Conservation (phyloP, 164 flowering plant genomes). For the Paratinospora sagittata region DNA sequence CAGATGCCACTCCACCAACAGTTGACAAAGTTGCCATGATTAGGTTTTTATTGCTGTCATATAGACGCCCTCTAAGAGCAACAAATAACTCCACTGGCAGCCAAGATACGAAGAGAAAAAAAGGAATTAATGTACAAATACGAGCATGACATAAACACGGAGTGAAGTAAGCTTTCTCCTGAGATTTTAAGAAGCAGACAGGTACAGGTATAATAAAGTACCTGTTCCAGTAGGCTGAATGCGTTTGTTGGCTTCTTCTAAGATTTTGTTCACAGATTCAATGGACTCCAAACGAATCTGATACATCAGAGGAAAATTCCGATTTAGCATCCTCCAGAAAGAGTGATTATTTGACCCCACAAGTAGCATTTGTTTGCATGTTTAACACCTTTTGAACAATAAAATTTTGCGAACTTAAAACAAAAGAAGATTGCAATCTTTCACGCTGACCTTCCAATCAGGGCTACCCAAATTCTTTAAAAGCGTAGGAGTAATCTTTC, state of each 20-base stretch:
- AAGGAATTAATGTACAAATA: neutral
- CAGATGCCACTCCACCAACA: slow-evolving; percentile 80
- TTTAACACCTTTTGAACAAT: neutral
- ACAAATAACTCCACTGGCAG: slow-evolving; percentile 78
- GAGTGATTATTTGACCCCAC: neutral
- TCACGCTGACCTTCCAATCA: slow-evolving; percentile 84
- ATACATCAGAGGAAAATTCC: slow-evolving; percentile 10
- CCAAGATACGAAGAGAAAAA: neutral
- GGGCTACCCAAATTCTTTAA: slow-evolving; percentile 82
- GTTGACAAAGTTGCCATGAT: slow-evolving; percentile 72
- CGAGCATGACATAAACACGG: neutral
- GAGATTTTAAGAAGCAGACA: neutral
- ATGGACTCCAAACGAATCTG: slow-evolving; percentile 96
- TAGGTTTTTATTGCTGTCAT: slow-evolving; percentile 89
- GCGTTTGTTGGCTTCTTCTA: slow-evolving; percentile 93
- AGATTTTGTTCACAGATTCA: slow-evolving; percentile 77
- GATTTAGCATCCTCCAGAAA: neutral
- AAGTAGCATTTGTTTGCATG: neutral
- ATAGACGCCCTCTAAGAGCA: slow-evolving; percentile 80
- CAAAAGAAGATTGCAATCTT: neutral
- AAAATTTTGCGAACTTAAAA: slow-evolving; percentile 1
- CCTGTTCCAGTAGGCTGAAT: slow-evolving; percentile 95
- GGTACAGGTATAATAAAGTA: slow-evolving; percentile 15
- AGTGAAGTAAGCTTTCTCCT: neutral
- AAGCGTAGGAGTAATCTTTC: slow-evolving; percentile 73